A percentile compares a stretch with the other conserved stretches of the same genome.
Conservation (phyloP, 2,329 filamentous ascomycete genomes). For the Dothidotthia symphoricarpi region DNA sequence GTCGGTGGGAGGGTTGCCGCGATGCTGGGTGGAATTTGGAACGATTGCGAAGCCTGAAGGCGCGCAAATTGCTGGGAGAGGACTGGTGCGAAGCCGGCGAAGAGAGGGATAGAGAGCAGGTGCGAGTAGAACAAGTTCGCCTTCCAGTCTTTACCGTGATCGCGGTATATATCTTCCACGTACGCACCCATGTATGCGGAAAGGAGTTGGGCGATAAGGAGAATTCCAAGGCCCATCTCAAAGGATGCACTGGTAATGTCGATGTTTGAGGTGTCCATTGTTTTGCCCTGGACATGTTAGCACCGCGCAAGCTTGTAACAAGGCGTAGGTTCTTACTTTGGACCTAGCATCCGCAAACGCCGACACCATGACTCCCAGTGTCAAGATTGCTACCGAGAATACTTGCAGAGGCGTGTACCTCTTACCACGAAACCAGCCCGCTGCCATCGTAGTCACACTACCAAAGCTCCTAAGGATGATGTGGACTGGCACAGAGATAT, state of each 20-base stretch:
- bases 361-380: slow-evolving; percentile 79
- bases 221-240: slow-evolving; percentile 71
- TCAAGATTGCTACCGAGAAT: slow-evolving; percentile 77
- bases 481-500: slow-evolving; percentile 93
- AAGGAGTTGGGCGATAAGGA: slow-evolving; percentile 84
- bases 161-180: slow-evolving; percentile 83
- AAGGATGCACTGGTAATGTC: slow-evolving; percentile 50
- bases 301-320: slow-evolving; percentile 1
- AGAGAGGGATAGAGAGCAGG: slow-evolving; percentile 71
- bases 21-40: slow-evolving; percentile 44
- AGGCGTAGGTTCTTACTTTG: slow-evolving; percentile 59
- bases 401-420: slow-evolving; percentile 78
- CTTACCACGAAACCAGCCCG: slow-evolving; percentile 85
- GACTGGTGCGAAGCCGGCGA: slow-evolving; percentile 67
- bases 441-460: slow-evolving; percentile 90
- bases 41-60: slow-evolving; percentile 62
- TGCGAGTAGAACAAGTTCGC: slow-evolving; percentile 96
- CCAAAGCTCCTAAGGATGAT: slow-evolving; percentile 95
- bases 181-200: slow-evolving; percentile 95
- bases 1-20: slow-evolving; percentile 30
- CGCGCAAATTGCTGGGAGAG: slow-evolving; percentile 63
- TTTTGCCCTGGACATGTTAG: slow-evolving; percentile 42
- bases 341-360: slow-evolving; percentile 85
- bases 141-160: slow-evolving; percentile 85
- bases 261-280: slow-evolving; percentile 44